phyloP scores from a whole-genome alignment of 1,284 basidiomycete genomes.

The Tilletia setariae region DNA sequence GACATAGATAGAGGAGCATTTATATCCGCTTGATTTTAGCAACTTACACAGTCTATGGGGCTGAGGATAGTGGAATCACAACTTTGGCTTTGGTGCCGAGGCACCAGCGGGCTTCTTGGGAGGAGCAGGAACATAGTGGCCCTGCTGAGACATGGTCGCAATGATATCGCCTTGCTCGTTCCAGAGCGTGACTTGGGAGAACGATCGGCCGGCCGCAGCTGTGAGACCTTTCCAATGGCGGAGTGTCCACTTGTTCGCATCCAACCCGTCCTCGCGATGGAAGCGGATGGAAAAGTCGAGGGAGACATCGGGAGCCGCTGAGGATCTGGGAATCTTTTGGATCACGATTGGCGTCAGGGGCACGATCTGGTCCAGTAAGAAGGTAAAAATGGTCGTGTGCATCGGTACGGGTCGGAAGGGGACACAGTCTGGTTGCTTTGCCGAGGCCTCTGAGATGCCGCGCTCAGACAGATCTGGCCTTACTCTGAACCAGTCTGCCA shows the following conservation, averaged over 20 bases:
- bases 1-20: no score
- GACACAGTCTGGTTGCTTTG: not conserved
- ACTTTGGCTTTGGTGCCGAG: no score
- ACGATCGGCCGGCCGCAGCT: not conserved
- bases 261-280: constrained; percentile 6
- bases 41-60: no score
- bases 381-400: not conserved
- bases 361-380: not conserved
- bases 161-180: not conserved
- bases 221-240: not conserved
- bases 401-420: not conserved
- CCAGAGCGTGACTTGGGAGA: not conserved
- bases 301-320: not conserved
- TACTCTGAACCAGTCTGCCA: constrained; percentile 4
- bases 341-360: not conserved
- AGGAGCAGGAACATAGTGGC: not conserved
- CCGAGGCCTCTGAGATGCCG: not conserved
- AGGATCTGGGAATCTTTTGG: not conserved
- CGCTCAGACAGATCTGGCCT: not conserved
- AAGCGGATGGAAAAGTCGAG: constrained; percentile 8
- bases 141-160: constrained; percentile 5
- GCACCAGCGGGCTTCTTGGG: no score
- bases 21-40: no score
- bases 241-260: not conserved
- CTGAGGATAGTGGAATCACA: no score